A percentile compares a stretch with the other conserved stretches of the same genome.
Evolutionary conservation across 192 early-diverging fungal genomes (phyloP).

Genomic region (Coemansia sp.): DNA sequence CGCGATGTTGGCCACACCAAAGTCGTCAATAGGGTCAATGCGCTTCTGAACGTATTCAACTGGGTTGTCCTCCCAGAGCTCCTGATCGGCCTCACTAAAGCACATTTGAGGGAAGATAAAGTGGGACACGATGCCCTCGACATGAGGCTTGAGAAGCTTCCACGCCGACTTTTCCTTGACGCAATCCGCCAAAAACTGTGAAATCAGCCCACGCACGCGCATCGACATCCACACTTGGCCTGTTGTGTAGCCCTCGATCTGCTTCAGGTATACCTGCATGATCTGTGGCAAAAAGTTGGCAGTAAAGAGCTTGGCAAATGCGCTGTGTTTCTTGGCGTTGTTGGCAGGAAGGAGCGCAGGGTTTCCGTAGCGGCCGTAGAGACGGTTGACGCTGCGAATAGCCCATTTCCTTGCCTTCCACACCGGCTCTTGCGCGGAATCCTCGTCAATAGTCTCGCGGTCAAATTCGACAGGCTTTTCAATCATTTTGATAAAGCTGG

Average conservation of each 20-base stretch:
- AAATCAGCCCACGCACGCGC: conserved; percentile 67
- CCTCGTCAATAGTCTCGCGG: conserved; percentile 60
- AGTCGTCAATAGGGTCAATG: conserved; percentile 81
- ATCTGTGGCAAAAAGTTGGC: conserved; percentile 90
- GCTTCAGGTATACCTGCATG: conserved; percentile 76
- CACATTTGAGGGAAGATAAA: conserved; percentile 94
- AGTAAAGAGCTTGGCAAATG: conserved; percentile 84
- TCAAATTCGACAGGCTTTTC: conserved; percentile 66
- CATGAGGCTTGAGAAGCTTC: conserved; percentile 86
- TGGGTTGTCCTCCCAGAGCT: conserved; percentile 91
- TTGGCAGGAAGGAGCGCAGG: conserved; percentile 60
- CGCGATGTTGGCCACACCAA: conserved; percentile 70
- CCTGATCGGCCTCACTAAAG: conserved; percentile 80
- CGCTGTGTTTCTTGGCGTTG: conserved; percentile 47
- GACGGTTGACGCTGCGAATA: conserved; percentile 80
- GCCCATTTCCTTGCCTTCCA: conserved; percentile 98
- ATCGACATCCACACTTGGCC: conserved; percentile 72
- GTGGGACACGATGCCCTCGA: conserved; percentile 75
- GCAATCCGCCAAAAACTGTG: conserved; percentile 78
- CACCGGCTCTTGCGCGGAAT: conserved; percentile 78
- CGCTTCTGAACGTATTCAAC: conserved; percentile 88
- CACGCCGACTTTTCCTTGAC: conserved; percentile 88
- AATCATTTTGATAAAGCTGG: conserved; percentile 78
- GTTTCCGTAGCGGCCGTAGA: conserved; percentile 76
- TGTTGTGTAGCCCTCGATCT: conserved; percentile 75